These are phyloP conservation scores for Pythium biforme DNA, from an alignment of 352 stramenopile genomes.

Conservation along the genomic window DNA sequence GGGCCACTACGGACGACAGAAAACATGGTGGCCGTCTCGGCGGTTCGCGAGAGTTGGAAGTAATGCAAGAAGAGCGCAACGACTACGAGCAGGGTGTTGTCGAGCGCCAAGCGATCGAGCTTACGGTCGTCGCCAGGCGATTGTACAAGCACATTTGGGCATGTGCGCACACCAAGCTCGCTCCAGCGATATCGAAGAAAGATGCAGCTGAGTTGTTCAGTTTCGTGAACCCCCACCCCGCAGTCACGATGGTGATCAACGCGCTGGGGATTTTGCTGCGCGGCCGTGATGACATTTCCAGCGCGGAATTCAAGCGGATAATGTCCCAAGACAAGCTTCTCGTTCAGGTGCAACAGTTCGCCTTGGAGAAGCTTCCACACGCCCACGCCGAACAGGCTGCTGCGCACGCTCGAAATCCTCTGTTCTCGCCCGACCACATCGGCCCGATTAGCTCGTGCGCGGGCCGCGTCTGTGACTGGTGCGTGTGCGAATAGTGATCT, in stretches of 20 bases:
- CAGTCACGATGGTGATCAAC: conserved; percentile 73
- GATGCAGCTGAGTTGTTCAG: conserved; percentile 80
- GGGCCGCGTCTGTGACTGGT: conserved; percentile 90
- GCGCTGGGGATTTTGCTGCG: conserved; percentile 57
- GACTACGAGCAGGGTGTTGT: not conserved
- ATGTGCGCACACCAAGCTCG: conserved; percentile 22
- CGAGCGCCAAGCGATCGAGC: not conserved
- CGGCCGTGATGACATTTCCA: conserved; percentile 37
- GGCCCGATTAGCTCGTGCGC: conserved; percentile 82
- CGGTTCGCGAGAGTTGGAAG: not conserved
- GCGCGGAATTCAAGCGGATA: conserved; percentile 43
- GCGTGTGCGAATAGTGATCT: not conserved
- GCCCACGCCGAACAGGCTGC: conserved; percentile 37
- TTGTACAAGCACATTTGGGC: conserved; percentile 45
- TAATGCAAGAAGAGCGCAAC: conserved; percentile 15
- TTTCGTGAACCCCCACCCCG: conserved; percentile 75
- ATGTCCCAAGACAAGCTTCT: conserved; percentile 75
- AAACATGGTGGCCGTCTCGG: not conserved
- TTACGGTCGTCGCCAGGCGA: not conserved
- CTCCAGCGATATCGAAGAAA: conserved; percentile 44
- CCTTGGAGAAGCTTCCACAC: conserved; percentile 38
- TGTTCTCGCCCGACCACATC: conserved; percentile 68
- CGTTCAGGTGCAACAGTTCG: conserved; percentile 39
- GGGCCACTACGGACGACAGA: conserved; percentile 2
- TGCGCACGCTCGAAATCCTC: conserved; percentile 56